Evolutionary conservation across 495 filamentous ascomycete species (phyloP), one percentile per base, ranked within the genome.

Genomic region (Barbatosphaeria neglecta): DNA sequence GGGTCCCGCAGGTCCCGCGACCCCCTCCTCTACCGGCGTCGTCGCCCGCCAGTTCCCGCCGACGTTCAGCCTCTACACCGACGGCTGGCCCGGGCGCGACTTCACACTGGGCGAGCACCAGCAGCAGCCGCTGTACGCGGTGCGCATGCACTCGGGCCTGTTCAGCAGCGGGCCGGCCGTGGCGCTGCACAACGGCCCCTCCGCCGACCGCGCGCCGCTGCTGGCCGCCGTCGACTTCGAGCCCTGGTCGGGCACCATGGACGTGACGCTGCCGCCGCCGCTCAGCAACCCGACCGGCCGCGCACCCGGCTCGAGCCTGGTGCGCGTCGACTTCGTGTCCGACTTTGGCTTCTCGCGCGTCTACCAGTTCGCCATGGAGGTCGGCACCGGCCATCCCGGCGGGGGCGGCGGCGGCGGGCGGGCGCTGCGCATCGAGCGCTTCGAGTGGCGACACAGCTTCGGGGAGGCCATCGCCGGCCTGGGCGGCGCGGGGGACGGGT

Each of bases 371-470:
- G 20, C 33, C 43, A 48, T 61, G 23, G 52, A 55, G 44, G 48
- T 50, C 8, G 43, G 28, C 24, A 35, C 48, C 8, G 45, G 45
- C 10, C 37, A 25, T 18, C 42, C 33, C 7, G 46, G n/a, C n/a
- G 52, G 53, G 44, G 48, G 45, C 8, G 43, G 28, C 24, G 37
- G 46, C 8, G 45, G 45, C 10, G 28, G 33, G 16, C 42, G 25
- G 5, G 46, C 9, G n/a, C 31, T 22, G 43, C 8, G 44, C 31
- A 46, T 39, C 17, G 60, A 63, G 45, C 10, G 37, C 18, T 63
- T 64, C 48, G 58, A 59, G 50, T 64, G 61, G 61, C 50, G 56
- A 1, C 54, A 58, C 45, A 48, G 50, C 43, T 20, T 23, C 28
- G 58, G 56, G 11, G 16, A 8, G 3, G 58, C 50, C 27, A 49